A percentile compares a stretch with the other conserved stretches of the same genome.
Evolutionary conservation across 2,329 filamentous ascomycete genomes (phyloP).

Genomic region (Ustulina deusta): DNA sequence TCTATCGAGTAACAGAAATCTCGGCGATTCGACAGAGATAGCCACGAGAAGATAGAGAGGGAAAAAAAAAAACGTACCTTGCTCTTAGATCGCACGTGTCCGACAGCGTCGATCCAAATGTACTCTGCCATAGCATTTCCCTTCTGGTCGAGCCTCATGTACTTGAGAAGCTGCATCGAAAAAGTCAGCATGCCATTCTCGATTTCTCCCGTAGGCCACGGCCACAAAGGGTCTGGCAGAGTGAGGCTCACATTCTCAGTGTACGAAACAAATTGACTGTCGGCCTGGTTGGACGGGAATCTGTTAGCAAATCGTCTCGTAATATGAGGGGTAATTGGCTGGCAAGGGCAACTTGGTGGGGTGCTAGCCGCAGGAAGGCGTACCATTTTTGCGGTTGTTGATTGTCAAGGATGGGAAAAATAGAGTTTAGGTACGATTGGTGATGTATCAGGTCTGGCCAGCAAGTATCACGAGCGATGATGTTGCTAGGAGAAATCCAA

Average conservation of each 20-base stretch:
- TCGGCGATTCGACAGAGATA: slow-evolving; percentile 46
- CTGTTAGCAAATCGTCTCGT: slow-evolving; percentile 53
- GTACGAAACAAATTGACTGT: slow-evolving; percentile 52
- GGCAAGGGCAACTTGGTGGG: slow-evolving; percentile 42
- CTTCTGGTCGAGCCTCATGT: slow-evolving; percentile 89
- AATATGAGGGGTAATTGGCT: slow-evolving; percentile 51
- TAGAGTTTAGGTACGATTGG: slow-evolving; percentile 28
- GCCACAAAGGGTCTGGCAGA: slow-evolving; percentile 30
- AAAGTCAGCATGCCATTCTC: slow-evolving; percentile 38
- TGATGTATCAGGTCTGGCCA: not conserved
- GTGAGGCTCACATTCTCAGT: slow-evolving; percentile 50
- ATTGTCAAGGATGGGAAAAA: slow-evolving; percentile 27
- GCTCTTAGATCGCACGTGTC: slow-evolving; percentile 91
- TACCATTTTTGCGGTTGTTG: slow-evolving; percentile 50
- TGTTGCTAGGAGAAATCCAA: slow-evolving; percentile 17
- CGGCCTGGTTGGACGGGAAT: slow-evolving; percentile 53
- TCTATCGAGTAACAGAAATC: slow-evolving; percentile 47
- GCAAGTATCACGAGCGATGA: slow-evolving; percentile 14
- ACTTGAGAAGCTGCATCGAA: slow-evolving; percentile 81
- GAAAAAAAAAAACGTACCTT: slow-evolving; percentile 76
- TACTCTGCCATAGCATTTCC: slow-evolving; percentile 93
- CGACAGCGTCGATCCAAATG: slow-evolving; percentile 90
- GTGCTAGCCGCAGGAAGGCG: slow-evolving; percentile 44
- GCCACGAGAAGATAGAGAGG: slow-evolving; percentile 7
- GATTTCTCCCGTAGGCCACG: slow-evolving; percentile 13